Conservation (phyloP, 495 filamentous ascomycete genomes). For the Xylaria flabelliformis region DNA sequence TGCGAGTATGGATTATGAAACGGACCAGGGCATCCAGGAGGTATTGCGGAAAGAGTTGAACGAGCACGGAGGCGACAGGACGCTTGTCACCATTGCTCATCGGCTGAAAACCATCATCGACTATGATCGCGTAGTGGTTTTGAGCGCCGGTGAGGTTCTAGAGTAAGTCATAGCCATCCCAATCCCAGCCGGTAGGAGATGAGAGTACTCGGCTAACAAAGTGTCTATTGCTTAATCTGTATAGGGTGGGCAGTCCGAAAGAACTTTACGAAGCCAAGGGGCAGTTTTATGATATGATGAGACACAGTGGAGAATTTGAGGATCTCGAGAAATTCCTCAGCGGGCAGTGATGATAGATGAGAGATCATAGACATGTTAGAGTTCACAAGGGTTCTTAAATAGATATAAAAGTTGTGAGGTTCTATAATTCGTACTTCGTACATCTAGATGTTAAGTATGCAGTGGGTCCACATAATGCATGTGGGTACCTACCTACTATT, state of each 20-base stretch:
- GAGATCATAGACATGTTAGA: constrained; percentile 1
- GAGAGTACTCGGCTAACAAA: constrained; percentile 28
- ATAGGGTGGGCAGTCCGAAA: constrained; percentile 51
- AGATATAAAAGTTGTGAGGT: too few species aligned
- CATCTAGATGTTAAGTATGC: too few species aligned
- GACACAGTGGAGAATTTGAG: constrained; percentile 57
- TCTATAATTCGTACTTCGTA: too few species aligned
- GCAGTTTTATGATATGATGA: constrained; percentile 59
- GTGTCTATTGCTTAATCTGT: not conserved
- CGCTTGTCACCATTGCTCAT: constrained; percentile 59
- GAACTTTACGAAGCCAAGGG: constrained; percentile 51
- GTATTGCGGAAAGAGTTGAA: constrained; percentile 52
- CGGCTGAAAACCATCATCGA: constrained; percentile 58
- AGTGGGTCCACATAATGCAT: too few species aligned
- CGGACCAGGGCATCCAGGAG: constrained; percentile 58
- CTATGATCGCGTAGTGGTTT: constrained; percentile 57
- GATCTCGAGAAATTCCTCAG: constrained; percentile 42
- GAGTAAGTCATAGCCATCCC: constrained; percentile 37
- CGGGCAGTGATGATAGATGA: constrained; percentile 9
- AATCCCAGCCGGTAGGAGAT: not conserved
- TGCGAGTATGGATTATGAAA: constrained; percentile 62
- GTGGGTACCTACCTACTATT: too few species aligned
- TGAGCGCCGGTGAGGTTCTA: constrained; percentile 52
- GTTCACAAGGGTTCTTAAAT: not conserved
- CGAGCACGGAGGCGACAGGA: constrained; percentile 47